These are phyloP conservation scores for Vairimorpha necatrix DNA, from an alignment of 371 early-diverging fungal genomes.

Conservation along the genomic window DNA sequence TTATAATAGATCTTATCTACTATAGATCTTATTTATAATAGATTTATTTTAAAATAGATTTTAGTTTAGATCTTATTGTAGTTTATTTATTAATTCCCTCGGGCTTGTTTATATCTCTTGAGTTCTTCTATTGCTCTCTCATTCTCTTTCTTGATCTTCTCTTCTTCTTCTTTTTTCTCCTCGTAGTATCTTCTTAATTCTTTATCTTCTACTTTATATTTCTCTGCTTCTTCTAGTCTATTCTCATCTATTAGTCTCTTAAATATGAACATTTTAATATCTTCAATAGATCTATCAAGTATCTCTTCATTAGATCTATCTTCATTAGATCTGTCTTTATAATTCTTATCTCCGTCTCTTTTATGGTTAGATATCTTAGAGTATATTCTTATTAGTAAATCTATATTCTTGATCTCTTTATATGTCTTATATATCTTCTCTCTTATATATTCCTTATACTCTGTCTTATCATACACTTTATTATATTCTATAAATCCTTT, in stretches of 20 bases:
- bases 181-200: conserved; percentile 7
- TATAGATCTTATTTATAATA: too few relatives aligned
- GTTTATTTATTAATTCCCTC: too few relatives aligned
- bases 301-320: too few relatives aligned
- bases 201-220: background rate
- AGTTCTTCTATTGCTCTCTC: conserved; percentile 34
- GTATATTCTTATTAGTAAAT: conserved; percentile 11
- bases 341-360: too few relatives aligned
- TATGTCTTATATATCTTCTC: background rate
- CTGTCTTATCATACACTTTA: conserved; percentile 1
- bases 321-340: too few relatives aligned
- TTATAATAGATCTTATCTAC: too few relatives aligned
- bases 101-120: conserved; percentile 37
- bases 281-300: background rate
- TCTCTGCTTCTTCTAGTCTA: conserved; percentile 22
- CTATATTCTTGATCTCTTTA: conserved; percentile 1
- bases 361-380: too few relatives aligned
- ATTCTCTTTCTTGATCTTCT: background rate
- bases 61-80: too few relatives aligned
- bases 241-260: conserved; percentile 8
- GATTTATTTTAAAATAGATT: too few relatives aligned
- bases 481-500: conserved; percentile 28
- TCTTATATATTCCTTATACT: background rate
- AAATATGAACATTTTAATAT: conserved; percentile 9
- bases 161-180: conserved; percentile 3